These are phyloP conservation scores for Ustilago vetiveriae DNA, from an alignment of 1,284 basidiomycete genomes.

Conservation along the genomic window DNA sequence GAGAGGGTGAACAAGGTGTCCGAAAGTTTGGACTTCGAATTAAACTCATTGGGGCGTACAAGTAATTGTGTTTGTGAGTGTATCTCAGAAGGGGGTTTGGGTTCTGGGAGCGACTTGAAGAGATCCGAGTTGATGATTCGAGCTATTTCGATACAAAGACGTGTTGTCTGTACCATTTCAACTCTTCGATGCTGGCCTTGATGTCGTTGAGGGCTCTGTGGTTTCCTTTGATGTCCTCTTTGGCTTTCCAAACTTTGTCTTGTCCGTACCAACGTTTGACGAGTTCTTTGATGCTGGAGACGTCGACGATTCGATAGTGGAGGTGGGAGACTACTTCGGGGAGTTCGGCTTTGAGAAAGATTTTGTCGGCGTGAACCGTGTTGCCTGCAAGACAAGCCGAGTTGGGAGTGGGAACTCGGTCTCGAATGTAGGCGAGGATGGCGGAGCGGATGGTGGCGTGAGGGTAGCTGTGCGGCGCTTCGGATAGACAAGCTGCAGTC, in stretches of 20 bases:
- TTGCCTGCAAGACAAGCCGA: conserved; percentile 80
- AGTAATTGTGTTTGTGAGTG: too few species aligned
- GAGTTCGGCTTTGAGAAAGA: conserved; percentile 79
- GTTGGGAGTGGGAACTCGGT: conserved; percentile 69
- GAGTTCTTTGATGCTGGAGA: conserved; percentile 79
- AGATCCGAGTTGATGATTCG: too few species aligned
- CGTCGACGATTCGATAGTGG: conserved; percentile 72
- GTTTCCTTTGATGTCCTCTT: neutral
- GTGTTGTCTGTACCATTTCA: conserved; percentile 68
- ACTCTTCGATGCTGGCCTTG: conserved; percentile 75
- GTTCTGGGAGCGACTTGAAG: too few species aligned
- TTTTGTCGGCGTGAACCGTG: conserved; percentile 80
- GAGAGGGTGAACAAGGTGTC: neutral
- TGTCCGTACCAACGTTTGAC: conserved; percentile 79
- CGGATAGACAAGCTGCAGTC: conserved; percentile 42
- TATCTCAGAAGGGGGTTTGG: too few species aligned
- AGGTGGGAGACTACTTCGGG: conserved; percentile 71
- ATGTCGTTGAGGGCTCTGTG: conserved; percentile 81
- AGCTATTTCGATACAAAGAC: conserved; percentile 60
- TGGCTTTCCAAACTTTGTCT: conserved; percentile 26
- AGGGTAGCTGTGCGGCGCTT: conserved; percentile 35
- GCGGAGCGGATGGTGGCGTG: conserved; percentile 68
- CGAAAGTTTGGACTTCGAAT: neutral
- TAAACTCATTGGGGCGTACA: too few species aligned
- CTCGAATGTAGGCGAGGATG: conserved; percentile 69